A percentile compares a stretch with the other conserved stretches of the same genome.
Evolutionary conservation across 495 filamentous ascomycete species (phyloP).

Genomic region (Penicillium malachiteum): DNA sequence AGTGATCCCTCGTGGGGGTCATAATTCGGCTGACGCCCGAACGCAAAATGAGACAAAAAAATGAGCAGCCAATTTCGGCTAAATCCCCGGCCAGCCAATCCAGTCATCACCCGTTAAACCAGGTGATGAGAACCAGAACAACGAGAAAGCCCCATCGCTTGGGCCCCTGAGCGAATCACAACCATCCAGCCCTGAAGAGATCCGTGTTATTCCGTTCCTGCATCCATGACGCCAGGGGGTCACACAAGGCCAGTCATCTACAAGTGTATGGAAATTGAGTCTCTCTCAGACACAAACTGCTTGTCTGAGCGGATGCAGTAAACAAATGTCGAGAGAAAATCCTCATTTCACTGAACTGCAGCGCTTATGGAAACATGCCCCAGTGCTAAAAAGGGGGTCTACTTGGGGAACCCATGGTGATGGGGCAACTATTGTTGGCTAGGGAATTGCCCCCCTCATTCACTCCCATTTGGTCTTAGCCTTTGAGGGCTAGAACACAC

Average conservation of each 20-base stretch:
- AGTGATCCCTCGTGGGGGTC: slow-evolving; percentile 1
- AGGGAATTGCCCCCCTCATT: not conserved
- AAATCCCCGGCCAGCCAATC: slow-evolving; percentile 14
- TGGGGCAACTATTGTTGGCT: not conserved
- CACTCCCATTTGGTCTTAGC: not conserved
- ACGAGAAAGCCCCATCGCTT: not conserved
- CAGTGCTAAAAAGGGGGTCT: not conserved
- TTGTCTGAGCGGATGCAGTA: no score
- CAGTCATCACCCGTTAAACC: not conserved
- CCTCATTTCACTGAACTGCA: not conserved
- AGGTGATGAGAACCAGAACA: not conserved
- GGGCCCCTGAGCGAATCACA: slow-evolving; percentile 11
- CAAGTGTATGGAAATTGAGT: no score
- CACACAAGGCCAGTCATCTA: not conserved
- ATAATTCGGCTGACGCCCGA: slow-evolving; percentile 12
- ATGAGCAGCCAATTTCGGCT: slow-evolving; percentile 14
- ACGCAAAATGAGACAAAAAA: slow-evolving; percentile 10
- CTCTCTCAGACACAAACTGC: not conserved
- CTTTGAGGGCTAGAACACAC: not conserved
- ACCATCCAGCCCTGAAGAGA: slow-evolving; percentile 8
- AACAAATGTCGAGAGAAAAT: slow-evolving; percentile 1
- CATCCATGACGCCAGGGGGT: slow-evolving; percentile 24
- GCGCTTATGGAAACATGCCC: not conserved
- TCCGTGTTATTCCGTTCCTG: slow-evolving; percentile 22
- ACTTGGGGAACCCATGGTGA: not conserved